phyloP scores from a whole-genome alignment of 1,284 basidiomycete genomes.

The Pyrrhoderma noxium region DNA sequence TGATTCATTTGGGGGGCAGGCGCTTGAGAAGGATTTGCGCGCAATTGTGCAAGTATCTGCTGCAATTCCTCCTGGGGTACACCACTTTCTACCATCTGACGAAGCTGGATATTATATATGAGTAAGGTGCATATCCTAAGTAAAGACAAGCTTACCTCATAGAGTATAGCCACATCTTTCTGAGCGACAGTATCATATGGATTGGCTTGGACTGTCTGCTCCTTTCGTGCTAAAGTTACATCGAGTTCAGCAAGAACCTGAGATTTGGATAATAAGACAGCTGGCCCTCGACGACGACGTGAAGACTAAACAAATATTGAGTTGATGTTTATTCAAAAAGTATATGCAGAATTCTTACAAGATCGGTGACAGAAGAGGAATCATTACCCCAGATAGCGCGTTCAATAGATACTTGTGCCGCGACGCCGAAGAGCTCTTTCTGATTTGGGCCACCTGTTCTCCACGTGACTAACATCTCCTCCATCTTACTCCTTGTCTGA shows the following conservation, averaged over 20 bases:
- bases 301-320: background rate
- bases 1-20: conserved; percentile 18
- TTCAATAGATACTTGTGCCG: conserved; percentile 69
- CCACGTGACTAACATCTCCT: conserved; percentile 94
- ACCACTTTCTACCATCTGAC: conserved; percentile 67
- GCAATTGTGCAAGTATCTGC: conserved; percentile 74
- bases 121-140: background rate
- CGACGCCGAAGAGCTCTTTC: conserved; percentile 77
- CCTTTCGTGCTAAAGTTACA: conserved; percentile 68
- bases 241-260: conserved; percentile 79
- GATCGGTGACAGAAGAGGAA: conserved; percentile 25
- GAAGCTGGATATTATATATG: conserved; percentile 43
- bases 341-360: conserved; percentile 19
- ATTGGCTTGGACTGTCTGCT: conserved; percentile 56
- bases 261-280: conserved; percentile 50
- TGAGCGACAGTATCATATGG: conserved; percentile 57
- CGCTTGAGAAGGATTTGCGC: conserved; percentile 39
- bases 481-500: conserved; percentile 83
- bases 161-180: conserved; percentile 62
- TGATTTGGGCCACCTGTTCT: conserved; percentile 72
- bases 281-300: conserved; percentile 23
- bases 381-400: conserved; percentile 67
- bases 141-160: conserved; percentile 49
- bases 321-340: background rate
- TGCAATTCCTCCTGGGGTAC: conserved; percentile 75